These are phyloP conservation scores for Sechiopsis laciniata DNA, from an alignment of 306 rosid genomes.

Conservation along the genomic window DNA sequence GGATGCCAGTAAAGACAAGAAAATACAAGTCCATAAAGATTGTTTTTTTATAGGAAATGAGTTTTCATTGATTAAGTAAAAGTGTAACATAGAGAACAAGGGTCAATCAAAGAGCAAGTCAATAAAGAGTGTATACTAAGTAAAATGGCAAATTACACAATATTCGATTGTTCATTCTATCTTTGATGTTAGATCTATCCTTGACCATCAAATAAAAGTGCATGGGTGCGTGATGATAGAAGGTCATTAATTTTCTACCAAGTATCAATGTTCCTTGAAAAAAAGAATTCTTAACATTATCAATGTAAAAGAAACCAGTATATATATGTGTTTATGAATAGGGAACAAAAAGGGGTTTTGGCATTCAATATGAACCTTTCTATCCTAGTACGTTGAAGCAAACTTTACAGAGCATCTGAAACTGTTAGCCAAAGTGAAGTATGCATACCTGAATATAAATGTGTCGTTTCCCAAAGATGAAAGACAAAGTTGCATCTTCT, in stretches of 20 bases:
- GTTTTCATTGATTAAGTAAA: too few relatives aligned
- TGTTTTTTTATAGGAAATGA: too few relatives aligned
- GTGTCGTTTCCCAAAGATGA: constrained; percentile 13
- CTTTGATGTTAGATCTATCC: neutral
- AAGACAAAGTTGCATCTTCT: constrained; percentile 3
- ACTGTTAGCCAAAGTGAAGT: neutral
- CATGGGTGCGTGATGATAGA: too few relatives aligned
- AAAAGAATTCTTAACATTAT: neutral
- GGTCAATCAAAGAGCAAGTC: too few relatives aligned
- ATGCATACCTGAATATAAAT: constrained; percentile 17
- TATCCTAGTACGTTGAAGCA: neutral
- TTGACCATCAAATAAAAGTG: neutral
- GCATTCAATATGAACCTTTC: neutral
- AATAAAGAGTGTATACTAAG: neutral
- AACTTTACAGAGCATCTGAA: neutral
- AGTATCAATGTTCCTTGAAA: neutral
- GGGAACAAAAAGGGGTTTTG: neutral
- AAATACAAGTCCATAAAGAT: neutral
- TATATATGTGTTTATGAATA: neutral
- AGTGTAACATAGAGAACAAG: too few relatives aligned
- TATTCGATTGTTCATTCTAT: neutral
- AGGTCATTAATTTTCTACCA: neutral
- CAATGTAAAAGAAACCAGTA: constrained; percentile 4
- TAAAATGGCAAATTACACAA: neutral
- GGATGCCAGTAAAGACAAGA: neutral